Evolutionary conservation across 1,284 basidiomycete genomes (phyloP).

Genomic region (Coriolopsis trogii): DNA sequence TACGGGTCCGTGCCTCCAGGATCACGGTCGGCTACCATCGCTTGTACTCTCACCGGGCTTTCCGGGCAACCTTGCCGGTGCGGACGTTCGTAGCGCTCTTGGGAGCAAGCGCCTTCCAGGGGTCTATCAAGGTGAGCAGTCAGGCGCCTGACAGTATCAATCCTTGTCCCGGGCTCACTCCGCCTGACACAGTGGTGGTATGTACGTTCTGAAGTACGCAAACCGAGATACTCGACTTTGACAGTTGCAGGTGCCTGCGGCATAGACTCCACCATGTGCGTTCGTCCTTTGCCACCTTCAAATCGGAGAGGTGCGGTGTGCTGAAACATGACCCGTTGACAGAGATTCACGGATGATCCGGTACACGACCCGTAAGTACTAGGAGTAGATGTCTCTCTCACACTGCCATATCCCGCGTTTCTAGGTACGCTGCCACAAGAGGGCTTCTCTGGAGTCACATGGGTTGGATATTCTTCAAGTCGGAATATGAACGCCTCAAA

Average conservation of each 20-base stretch:
- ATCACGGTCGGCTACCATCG: conserved; percentile 80
- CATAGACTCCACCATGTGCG: conserved; percentile 78
- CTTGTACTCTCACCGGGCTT: conserved; percentile 75
- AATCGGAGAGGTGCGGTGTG: no score
- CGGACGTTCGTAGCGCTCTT: conserved; percentile 62
- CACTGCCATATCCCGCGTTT: no score
- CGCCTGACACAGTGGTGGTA: conserved; percentile 31
- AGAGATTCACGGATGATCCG: conserved; percentile 79
- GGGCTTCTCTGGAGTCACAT: conserved; percentile 79
- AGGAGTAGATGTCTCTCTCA: not conserved
- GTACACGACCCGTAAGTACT: conserved; percentile 67
- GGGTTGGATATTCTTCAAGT: conserved; percentile 86
- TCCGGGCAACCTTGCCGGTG: conserved; percentile 59
- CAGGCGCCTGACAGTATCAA: not conserved
- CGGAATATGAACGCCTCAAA: conserved; percentile 64
- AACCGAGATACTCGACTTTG: not conserved
- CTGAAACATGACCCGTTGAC: not conserved
- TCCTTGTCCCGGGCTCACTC: not conserved
- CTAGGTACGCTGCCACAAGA: conserved; percentile 71
- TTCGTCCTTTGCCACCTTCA: conserved; percentile 3
- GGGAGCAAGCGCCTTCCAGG: conserved; percentile 73
- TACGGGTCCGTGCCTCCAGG: conserved; percentile 34
- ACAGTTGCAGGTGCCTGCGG: conserved; percentile 60
- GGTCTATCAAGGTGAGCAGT: conserved; percentile 56
- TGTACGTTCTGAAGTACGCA: conserved; percentile 5